Evolutionary conservation across 106 monocot genomes (phyloP), one percentile per base, ranked within the genome.

Genomic region (Triglochin maritima): DNA sequence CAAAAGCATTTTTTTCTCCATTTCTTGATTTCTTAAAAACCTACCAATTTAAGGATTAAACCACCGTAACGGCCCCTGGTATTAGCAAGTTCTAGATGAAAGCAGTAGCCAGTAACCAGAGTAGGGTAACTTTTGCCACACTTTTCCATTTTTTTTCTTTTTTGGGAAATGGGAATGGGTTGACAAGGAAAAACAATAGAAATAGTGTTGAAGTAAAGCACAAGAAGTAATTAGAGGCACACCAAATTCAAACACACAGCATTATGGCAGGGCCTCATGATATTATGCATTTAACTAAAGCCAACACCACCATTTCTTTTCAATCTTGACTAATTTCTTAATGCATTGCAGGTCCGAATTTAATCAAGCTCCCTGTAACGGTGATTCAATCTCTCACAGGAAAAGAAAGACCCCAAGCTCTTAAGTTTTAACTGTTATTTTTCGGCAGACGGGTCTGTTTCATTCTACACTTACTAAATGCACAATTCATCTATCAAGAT

Each of bases 301-400:
- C 8, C 55, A 55, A 12, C 10, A 55, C 29, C 29, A 29, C 29
- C 29, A 29, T 29, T 29, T 12, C 10, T 12, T 3, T 55, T 55
- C 3, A n/a, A 10, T 55, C 3, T 55, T 5, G 3, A 55, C 11
- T 55, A 55, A 55, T 10, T 55, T 8, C 8, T 15, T 45, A 7
- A 48, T 44, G 8, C 3, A 62, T n/a, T 74, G 72, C 78, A 85
- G 85, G 65, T 86, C 86, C 42, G 86, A 86, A 29, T 86, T 80
- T 64, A 78, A 77, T 69, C 80, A 63, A 46, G 58, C 66, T 14
- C 55, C 58, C 29, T n/a, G 44, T 14, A 72, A 82, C 54, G 17
- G 64, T n/a, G 72, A 70, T 70, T 67, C 79, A 13, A 50, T 56
- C 44, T 59, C 74, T 56, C 77, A 82, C 52, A 45, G 71, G 5